These are phyloP conservation scores for Bisporella sp. DNA, from an alignment of 2,329 filamentous ascomycete species.

Conservation along the genomic window DNA sequence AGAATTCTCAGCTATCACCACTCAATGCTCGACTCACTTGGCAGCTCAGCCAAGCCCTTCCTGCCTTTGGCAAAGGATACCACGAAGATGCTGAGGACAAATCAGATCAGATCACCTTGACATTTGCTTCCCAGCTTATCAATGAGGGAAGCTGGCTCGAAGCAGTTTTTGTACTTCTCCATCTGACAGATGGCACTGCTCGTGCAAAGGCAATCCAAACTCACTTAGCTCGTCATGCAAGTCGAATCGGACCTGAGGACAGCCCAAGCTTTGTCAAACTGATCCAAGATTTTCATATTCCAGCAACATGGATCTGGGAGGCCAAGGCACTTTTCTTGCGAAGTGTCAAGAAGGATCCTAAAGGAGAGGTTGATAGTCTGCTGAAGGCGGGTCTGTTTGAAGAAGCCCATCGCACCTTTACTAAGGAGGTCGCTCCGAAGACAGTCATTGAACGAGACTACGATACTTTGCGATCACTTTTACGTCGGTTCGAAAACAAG, in stretches of 20 bases:
- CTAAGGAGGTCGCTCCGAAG: conserved; percentile 71
- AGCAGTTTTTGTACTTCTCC: conserved; percentile 70
- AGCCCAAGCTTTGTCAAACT: conserved; percentile 52
- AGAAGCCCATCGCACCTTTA: conserved; percentile 80
- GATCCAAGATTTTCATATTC: conserved; percentile 60
- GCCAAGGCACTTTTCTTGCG: conserved; percentile 80
- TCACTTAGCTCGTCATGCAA: conserved; percentile 66
- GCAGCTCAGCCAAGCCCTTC: conserved; percentile 70
- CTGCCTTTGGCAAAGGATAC: conserved; percentile 43
- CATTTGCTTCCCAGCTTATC: conserved; percentile 58
- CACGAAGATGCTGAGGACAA: conserved; percentile 48
- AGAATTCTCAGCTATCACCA: conserved; percentile 68
- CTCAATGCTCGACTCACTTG: conserved; percentile 73
- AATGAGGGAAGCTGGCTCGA: conserved; percentile 60
- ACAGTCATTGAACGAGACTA: conserved; percentile 81
- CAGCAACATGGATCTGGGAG: conserved; percentile 74
- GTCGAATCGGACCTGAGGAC: conserved; percentile 53
- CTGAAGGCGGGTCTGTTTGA: conserved; percentile 68
- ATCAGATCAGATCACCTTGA: conserved; percentile 58
- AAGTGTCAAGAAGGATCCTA: conserved; percentile 60
- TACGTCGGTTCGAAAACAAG: conserved; percentile 63
- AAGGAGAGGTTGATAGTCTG: conserved; percentile 70
- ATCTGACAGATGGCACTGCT: conserved; percentile 56
- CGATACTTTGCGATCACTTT: conserved; percentile 57
- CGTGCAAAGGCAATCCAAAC: conserved; percentile 65